A percentile compares a stretch with the other conserved stretches of the same genome.
Conservation (phyloP, 495 filamentous ascomycete species). For the Letharia columbiana region DNA sequence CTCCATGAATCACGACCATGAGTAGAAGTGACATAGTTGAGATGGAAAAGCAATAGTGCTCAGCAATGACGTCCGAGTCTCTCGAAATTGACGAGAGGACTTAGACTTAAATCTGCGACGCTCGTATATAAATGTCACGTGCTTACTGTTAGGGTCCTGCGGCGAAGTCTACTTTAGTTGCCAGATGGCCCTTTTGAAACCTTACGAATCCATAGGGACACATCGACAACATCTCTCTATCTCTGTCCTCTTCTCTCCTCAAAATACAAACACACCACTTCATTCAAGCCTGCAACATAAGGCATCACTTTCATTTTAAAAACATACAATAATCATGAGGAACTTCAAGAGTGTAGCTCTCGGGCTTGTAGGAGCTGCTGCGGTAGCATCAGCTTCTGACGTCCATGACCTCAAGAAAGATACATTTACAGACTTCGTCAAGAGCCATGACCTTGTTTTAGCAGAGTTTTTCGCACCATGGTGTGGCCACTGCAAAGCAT, state of each 20-base stretch:
- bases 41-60: not conserved
- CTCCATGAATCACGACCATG: too few relatives aligned
- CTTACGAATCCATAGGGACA: constrained; percentile 3
- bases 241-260: not conserved
- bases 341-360: constrained; percentile 49
- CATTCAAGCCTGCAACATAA: not conserved
- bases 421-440: constrained; percentile 77
- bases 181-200: not conserved
- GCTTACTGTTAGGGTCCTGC: not conserved
- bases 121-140: not conserved
- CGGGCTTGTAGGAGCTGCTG: constrained; percentile 49
- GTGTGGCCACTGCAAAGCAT: constrained; percentile 98
- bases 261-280: too few relatives aligned
- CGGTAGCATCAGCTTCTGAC: constrained; percentile 66
- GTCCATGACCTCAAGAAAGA: constrained; percentile 78
- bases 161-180: not conserved
- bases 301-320: not conserved
- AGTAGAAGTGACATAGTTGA: too few relatives aligned
- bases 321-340: constrained; percentile 40
- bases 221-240: not conserved
- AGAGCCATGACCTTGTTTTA: constrained; percentile 77
- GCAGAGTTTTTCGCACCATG: constrained; percentile 98
- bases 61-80: too few relatives aligned
- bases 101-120: too few relatives aligned
- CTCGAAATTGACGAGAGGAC: too few relatives aligned